Percentiles rank a stretch among this genome's conserved stretches.
phyloP scores from a whole-genome alignment of 192 early-diverging fungal genomes.

The Backusella tuberculispora region DNA sequence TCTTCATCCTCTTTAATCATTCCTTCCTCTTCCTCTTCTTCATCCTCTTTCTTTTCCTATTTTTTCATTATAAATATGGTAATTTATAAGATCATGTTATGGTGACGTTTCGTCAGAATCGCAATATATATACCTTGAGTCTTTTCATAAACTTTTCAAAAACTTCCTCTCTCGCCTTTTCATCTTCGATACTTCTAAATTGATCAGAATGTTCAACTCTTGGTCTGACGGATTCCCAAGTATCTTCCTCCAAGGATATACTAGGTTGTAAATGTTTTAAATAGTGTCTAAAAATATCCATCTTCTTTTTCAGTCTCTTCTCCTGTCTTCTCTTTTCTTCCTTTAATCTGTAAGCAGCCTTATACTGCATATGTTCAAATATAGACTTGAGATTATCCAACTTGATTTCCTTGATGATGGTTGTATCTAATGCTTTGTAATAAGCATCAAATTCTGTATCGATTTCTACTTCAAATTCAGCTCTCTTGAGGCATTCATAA shows the following conservation, averaged over 20 bases:
- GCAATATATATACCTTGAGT: too few species aligned
- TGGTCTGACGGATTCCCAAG: slow-evolving; percentile 69
- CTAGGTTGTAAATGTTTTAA: slow-evolving; percentile 65
- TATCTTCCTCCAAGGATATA: slow-evolving; percentile 54
- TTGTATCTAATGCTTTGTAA: slow-evolving; percentile 51
- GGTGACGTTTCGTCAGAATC: too few species aligned
- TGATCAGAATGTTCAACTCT: slow-evolving; percentile 57
- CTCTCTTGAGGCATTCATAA: slow-evolving; percentile 61
- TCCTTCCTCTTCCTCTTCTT: slow-evolving; percentile 52
- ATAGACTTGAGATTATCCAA: slow-evolving; percentile 52
- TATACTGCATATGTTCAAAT: slow-evolving; percentile 46
- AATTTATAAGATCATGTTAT: slow-evolving; percentile 8
- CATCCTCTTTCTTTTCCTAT: slow-evolving; percentile 47
- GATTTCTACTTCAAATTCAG: slow-evolving; percentile 50
- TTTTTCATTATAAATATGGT: not conserved
- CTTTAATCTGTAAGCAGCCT: slow-evolving; percentile 60
- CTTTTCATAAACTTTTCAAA: slow-evolving; percentile 76
- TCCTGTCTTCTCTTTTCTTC: slow-evolving; percentile 76
- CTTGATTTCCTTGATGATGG: slow-evolving; percentile 11
- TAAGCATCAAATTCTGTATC: slow-evolving; percentile 52
- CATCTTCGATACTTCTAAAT: slow-evolving; percentile 68
- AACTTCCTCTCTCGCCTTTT: slow-evolving; percentile 64
- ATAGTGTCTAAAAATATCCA: slow-evolving; percentile 77
- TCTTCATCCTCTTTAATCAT: slow-evolving; percentile 66
- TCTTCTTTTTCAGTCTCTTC: slow-evolving; percentile 67